Percentiles rank a stretch among this genome's conserved stretches.
Evolutionary conservation across 2,329 filamentous ascomycete species (phyloP).

Genomic region (Penicillium sp.): DNA sequence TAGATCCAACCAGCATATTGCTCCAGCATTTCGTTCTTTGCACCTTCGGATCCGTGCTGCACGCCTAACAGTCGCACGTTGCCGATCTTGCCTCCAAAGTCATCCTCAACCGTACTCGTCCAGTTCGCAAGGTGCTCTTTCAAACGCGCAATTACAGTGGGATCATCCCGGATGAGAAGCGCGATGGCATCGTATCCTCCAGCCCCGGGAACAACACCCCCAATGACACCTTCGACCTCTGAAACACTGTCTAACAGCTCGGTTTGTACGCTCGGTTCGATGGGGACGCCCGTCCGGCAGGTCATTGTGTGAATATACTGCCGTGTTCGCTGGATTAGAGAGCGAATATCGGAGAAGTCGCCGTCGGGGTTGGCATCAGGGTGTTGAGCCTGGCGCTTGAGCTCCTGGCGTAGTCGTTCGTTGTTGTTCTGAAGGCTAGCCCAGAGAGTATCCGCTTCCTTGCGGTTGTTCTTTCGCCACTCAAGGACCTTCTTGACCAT

Average conservation of each 20-base stretch:
- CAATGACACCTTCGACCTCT: constrained; percentile 73
- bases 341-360: constrained; percentile 54
- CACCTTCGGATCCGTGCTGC: constrained; percentile 47
- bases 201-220: constrained; percentile 89
- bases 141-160: constrained; percentile 60
- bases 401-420: constrained; percentile 63
- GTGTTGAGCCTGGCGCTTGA: constrained; percentile 55
- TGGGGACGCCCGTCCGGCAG: constrained; percentile 69
- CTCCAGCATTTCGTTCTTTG: constrained; percentile 41
- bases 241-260: constrained; percentile 74
- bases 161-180: constrained; percentile 72
- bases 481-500: constrained; percentile 92
- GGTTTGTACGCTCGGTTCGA: constrained; percentile 86
- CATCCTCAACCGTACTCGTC: constrained; percentile 51
- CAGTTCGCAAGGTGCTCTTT: constrained; percentile 65
- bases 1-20: constrained; percentile 43
- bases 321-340: constrained; percentile 53
- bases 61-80: constrained; percentile 47
- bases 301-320: constrained; percentile 75
- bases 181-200: constrained; percentile 91
- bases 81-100: constrained; percentile 47
- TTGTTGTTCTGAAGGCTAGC: constrained; percentile 71
- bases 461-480: constrained; percentile 68
- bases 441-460: constrained; percentile 71
- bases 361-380: constrained; percentile 44